Percentiles rank a stretch among this genome's conserved stretches.
phyloP scores from a whole-genome alignment of 2,329 filamentous ascomycete species.

The Diplodia corticola region DNA sequence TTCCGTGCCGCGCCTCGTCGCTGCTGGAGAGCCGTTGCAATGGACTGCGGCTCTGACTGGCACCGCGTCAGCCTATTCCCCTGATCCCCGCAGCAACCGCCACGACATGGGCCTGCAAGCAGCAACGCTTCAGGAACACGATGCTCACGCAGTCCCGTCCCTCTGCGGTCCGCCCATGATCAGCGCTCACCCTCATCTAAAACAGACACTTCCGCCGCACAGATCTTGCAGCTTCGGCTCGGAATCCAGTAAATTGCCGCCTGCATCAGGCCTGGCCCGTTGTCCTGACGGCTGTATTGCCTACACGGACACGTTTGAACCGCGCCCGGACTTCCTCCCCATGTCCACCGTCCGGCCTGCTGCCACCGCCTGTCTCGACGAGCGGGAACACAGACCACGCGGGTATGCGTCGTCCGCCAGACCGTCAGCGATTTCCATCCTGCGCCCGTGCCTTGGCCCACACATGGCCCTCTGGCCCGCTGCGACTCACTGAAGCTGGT shows the following conservation, averaged over 20 bases:
- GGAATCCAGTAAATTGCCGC: not conserved
- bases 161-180: not conserved
- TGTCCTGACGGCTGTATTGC: not conserved
- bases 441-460: not conserved
- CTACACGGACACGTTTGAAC: not conserved
- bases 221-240: conserved; percentile 1
- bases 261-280: not conserved
- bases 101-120: conserved; percentile 14
- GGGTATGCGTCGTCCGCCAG: conserved; percentile 3
- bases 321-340: not conserved
- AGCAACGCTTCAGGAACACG: conserved; percentile 21
- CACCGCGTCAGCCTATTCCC: conserved; percentile 8
- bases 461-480: not conserved
- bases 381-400: not conserved
- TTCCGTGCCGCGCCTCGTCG: not conserved
- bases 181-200: not conserved
- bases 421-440: conserved; percentile 13
- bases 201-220: not conserved
- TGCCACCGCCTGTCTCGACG: not conserved
- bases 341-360: not conserved
- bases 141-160: not conserved
- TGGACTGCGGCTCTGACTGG: conserved; percentile 18
- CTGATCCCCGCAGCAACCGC: conserved; percentile 18
- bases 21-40: conserved; percentile 10
- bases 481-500: conserved; percentile 4